Evolutionary conservation across 768 basidiomycete species (phyloP).

Genomic region (Rhizopogon vulgaris): DNA sequence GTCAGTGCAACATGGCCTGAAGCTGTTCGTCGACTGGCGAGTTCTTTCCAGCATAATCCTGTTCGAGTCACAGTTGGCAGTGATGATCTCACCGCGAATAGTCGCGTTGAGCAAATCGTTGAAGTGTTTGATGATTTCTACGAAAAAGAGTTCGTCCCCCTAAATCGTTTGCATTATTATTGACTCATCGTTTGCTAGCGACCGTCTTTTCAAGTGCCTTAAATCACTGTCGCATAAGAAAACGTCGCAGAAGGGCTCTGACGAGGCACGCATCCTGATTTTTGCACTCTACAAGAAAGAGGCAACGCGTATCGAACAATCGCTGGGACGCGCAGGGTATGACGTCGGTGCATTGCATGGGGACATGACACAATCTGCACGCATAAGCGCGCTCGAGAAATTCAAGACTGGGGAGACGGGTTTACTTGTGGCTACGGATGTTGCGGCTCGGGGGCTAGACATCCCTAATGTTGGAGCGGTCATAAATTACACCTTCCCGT

Average conservation of each 20-base stretch:
- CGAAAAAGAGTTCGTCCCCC: constrained; percentile 71
- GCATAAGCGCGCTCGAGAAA: constrained; percentile 79
- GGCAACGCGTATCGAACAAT: constrained; percentile 82
- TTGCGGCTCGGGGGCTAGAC: constrained; percentile 94
- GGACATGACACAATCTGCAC: constrained; percentile 79
- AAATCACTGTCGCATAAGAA: constrained; percentile 56
- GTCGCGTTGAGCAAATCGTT: constrained; percentile 86
- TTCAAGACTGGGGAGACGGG: constrained; percentile 81
- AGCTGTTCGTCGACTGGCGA: constrained; percentile 81
- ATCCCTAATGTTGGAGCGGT: constrained; percentile 94
- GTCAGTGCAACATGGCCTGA: constrained; percentile 99
- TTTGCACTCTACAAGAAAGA: constrained; percentile 99
- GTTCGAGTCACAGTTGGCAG: constrained; percentile 91
- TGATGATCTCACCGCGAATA: constrained; percentile 92
- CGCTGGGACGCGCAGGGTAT: constrained; percentile 69
- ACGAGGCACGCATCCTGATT: constrained; percentile 72
- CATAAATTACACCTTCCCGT: constrained; percentile 95
- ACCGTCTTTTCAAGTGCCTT: constrained; percentile 54
- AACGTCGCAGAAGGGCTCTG: constrained; percentile 38
- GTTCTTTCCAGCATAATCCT: constrained; percentile 80
- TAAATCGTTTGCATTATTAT: neutral
- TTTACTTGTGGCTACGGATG: constrained; percentile 92
- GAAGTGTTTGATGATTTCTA: constrained; percentile 85
- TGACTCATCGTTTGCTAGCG: constrained; percentile 30
- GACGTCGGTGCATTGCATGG: constrained; percentile 82